Percentiles rank a stretch among this genome's conserved stretches.
These are phyloP conservation scores for Ramaria rubella DNA, from an alignment of 768 basidiomycete species.

Conservation along the genomic window DNA sequence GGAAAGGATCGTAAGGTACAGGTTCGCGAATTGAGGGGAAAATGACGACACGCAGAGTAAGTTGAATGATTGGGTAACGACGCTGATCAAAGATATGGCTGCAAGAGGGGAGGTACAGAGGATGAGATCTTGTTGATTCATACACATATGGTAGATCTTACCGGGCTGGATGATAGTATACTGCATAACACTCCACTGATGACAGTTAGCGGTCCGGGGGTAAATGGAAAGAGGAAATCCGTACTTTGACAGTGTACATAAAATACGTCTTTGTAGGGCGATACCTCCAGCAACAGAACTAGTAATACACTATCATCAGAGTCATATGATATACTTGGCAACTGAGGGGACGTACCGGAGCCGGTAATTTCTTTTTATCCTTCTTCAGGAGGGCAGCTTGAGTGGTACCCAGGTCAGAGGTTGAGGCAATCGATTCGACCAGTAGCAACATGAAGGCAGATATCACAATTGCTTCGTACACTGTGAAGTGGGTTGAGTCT, in stretches of 20 bases:
- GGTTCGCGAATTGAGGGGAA: constrained; percentile 52
- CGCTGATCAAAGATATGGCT: constrained; percentile 66
- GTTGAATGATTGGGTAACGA: constrained; percentile 62
- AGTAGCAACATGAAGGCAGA: constrained; percentile 52
- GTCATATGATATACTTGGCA: background rate
- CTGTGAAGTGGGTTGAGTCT: constrained; percentile 29
- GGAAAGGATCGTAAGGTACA: constrained; percentile 66
- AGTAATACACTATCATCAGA: background rate
- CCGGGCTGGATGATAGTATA: constrained; percentile 70
- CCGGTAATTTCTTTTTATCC: constrained; percentile 64
- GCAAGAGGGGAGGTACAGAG: background rate
- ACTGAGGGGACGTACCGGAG: constrained; percentile 46
- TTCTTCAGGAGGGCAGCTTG: constrained; percentile 68
- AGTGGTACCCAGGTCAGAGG: constrained; percentile 52
- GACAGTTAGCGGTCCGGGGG: background rate
- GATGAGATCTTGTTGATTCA: background rate
- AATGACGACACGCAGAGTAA: constrained; percentile 66
- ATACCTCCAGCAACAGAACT: constrained; percentile 81
- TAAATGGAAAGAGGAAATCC: background rate
- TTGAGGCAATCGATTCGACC: constrained; percentile 77
- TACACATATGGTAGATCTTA: constrained; percentile 12
- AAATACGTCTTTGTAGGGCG: constrained; percentile 85
- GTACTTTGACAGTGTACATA: constrained; percentile 69
- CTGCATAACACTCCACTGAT: constrained; percentile 77
- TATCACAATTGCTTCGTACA: constrained; percentile 49